Evolutionary conservation across 176 grass and related monocot genomes (phyloP).

Genomic region (Tillandsia fasciculata): DNA sequence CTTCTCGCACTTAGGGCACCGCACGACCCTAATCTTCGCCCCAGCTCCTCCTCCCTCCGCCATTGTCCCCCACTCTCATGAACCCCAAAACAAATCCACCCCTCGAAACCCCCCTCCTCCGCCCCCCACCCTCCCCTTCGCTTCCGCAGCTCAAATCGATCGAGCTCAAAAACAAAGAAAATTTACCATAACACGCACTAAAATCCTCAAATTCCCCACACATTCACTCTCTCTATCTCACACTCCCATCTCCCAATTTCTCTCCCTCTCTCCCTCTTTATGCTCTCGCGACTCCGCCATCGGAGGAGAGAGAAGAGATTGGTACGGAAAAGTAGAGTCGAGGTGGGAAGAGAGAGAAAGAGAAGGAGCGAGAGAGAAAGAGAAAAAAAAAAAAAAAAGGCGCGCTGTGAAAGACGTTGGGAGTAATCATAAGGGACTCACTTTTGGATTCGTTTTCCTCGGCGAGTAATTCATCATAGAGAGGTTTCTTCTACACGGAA

Average conservation of each 20-base stretch:
- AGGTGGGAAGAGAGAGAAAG: neutral
- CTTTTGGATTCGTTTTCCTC: neutral
- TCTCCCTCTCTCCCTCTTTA: slow-evolving; percentile 10
- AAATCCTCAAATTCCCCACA: neutral
- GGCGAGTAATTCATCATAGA: neutral
- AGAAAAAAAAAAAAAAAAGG: slow-evolving; percentile 14
- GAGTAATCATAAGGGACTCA: slow-evolving; percentile 15
- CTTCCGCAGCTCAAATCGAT: no score
- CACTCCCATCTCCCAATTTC: neutral
- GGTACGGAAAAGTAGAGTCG: neutral
- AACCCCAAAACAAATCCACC: no score
- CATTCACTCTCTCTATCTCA: slow-evolving; percentile 35
- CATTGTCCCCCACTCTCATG: neutral
- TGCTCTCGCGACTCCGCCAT: slow-evolving; percentile 21
- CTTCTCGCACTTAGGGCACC: slow-evolving; percentile 92
- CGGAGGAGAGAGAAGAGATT: neutral
- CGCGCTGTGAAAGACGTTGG: slow-evolving; percentile 1
- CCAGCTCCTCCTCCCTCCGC: slow-evolving; percentile 11
- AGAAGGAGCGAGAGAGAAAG: neutral
- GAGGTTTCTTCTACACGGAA: no score
- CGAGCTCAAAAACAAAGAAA: no score
- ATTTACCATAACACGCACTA: no score
- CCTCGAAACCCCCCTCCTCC: neutral
- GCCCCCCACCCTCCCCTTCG: neutral
- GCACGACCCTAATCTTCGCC: slow-evolving; percentile 66